A percentile compares a stretch with the other conserved stretches of the same genome.
These are phyloP conservation scores for Rhizopogon vesiculosus DNA, from an alignment of 768 basidiomycete genomes.

Conservation along the genomic window DNA sequence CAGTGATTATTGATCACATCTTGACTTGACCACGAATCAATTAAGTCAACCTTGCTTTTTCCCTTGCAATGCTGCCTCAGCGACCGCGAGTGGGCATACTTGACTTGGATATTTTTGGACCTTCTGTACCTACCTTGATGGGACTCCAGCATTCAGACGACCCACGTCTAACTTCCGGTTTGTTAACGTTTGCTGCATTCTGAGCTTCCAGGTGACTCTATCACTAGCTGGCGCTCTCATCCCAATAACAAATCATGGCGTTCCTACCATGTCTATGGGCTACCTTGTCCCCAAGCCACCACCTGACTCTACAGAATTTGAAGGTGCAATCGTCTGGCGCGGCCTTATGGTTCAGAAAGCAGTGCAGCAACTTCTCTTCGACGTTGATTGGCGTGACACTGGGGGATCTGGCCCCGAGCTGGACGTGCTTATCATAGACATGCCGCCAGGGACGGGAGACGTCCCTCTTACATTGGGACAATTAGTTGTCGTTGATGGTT, in stretches of 20 bases:
- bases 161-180: slow-evolving; percentile 70
- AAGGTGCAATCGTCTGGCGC: slow-evolving; percentile 89
- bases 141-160: slow-evolving; percentile 77
- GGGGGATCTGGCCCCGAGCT: slow-evolving; percentile 38
- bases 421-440: slow-evolving; percentile 88
- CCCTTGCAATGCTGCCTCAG: slow-evolving; percentile 45
- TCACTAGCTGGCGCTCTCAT: slow-evolving; percentile 69
- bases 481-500: slow-evolving; percentile 79
- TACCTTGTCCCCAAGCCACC: slow-evolving; percentile 70
- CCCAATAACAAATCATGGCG: slow-evolving; percentile 82
- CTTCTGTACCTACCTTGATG: slow-evolving; percentile 90
- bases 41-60: slow-evolving; percentile 77
- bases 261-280: slow-evolving; percentile 97
- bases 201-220: not conserved
- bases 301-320: slow-evolving; percentile 47
- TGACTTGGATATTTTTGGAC: slow-evolving; percentile 95
- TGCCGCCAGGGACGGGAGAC: slow-evolving; percentile 97
- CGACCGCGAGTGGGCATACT: slow-evolving; percentile 77
- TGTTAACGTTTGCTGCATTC: slow-evolving; percentile 23
- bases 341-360: slow-evolving; percentile 99
- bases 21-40: slow-evolving; percentile 1
- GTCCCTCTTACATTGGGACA: slow-evolving; percentile 91
- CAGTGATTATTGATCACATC: not conserved
- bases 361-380: slow-evolving; percentile 92
- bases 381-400: slow-evolving; percentile 78